Percentiles rank a stretch among this genome's conserved stretches.
phyloP scores from a whole-genome alignment of 2,329 filamentous ascomycete species.

The Alternaria atra region DNA sequence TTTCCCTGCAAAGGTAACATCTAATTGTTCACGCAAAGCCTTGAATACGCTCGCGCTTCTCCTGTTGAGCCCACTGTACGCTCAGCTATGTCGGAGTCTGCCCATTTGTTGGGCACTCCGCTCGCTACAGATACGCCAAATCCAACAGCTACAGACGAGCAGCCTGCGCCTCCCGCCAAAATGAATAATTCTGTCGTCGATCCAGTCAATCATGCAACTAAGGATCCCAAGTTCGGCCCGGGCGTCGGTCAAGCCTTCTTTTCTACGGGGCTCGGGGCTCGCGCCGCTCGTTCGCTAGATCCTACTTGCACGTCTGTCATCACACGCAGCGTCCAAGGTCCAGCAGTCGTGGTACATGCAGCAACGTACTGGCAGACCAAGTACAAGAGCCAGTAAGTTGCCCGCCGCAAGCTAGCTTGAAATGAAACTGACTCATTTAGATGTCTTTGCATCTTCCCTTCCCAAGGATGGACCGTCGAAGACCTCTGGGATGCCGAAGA shows the following conservation, averaged over 20 bases:
- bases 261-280: constrained; percentile 40
- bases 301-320: constrained; percentile 34
- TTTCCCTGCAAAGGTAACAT: constrained; percentile 4
- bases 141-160: constrained; percentile 1
- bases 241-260: constrained; percentile 33
- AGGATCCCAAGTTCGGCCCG: constrained; percentile 13
- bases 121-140: constrained; percentile 2
- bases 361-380: constrained; percentile 34
- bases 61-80: constrained; percentile 5
- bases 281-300: constrained; percentile 23
- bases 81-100: constrained; percentile 4
- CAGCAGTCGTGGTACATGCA: constrained; percentile 26
- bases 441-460: constrained; percentile 41
- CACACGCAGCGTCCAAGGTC: constrained; percentile 31
- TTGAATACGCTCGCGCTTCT: constrained; percentile 1
- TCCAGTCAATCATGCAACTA: constrained; percentile 3
- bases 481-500: constrained; percentile 49
- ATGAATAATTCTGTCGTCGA: constrained; percentile 21
- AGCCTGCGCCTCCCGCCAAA: neutral
- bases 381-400: constrained; percentile 23
- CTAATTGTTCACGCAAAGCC: neutral
- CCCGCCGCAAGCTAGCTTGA: neutral
- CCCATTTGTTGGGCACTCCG: constrained; percentile 1
- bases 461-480: constrained; percentile 32
- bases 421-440: neutral